Evolutionary conservation across 2,329 filamentous ascomycete genomes (phyloP).

Genomic region (Calonectria henricotiae): DNA sequence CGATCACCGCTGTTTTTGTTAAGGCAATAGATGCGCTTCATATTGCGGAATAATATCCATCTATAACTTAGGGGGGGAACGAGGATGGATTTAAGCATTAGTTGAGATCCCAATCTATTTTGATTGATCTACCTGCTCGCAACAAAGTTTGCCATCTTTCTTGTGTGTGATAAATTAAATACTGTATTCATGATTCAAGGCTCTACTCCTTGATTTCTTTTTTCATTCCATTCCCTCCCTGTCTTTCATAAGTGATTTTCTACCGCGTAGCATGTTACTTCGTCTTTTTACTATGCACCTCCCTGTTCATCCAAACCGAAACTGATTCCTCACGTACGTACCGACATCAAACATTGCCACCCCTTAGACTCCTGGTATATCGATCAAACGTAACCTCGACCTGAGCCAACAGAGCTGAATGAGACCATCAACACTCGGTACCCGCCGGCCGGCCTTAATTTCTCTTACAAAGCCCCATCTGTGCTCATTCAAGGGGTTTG

Average conservation of each 20-base stretch:
- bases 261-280: not conserved
- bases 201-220: not conserved
- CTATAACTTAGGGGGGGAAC: too few relatives aligned
- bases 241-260: slow-evolving; percentile 6
- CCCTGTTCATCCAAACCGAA: slow-evolving; percentile 17
- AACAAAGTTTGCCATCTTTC: not conserved
- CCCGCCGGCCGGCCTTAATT: too few relatives aligned
- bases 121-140: not conserved
- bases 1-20: not conserved
- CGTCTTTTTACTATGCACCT: slow-evolving; percentile 1
- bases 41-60: not conserved
- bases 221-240: slow-evolving; percentile 2
- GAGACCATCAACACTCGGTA: not conserved
- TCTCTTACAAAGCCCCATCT: not conserved
- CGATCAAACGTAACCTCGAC: slow-evolving; percentile 32
- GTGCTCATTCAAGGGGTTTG: not conserved
- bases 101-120: not conserved
- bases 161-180: slow-evolving; percentile 2
- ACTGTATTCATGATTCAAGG: slow-evolving; percentile 22
- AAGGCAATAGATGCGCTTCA: not conserved
- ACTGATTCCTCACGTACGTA: not conserved
- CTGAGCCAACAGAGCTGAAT: not conserved
- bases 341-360: slow-evolving; percentile 22
- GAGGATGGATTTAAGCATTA: not conserved
- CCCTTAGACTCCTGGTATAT: slow-evolving; percentile 42